These are phyloP conservation scores for Ustilago bromivora DNA, from an alignment of 1,284 basidiomycete genomes.

Conservation along the genomic window DNA sequence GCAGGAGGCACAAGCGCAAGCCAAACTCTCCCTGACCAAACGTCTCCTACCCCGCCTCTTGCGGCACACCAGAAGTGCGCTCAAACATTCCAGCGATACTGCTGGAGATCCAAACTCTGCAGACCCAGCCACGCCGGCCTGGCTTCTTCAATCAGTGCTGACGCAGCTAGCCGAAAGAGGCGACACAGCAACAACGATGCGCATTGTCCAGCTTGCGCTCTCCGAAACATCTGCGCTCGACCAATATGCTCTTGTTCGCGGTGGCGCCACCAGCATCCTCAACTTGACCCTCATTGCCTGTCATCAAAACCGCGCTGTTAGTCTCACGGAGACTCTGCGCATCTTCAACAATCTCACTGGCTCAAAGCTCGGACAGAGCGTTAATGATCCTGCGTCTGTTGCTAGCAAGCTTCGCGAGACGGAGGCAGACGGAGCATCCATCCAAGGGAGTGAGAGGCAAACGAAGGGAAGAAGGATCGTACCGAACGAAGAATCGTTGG, in stretches of 20 bases:
- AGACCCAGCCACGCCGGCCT: constrained; percentile 17
- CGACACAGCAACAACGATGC: constrained; percentile 16
- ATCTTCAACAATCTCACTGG: constrained; percentile 33
- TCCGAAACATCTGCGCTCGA: constrained; percentile 12
- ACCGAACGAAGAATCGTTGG: constrained; percentile 40
- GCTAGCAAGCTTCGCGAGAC: neutral
- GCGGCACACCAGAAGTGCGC: constrained; percentile 10
- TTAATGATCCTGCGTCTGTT: constrained; percentile 8
- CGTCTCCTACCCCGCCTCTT: constrained; percentile 32
- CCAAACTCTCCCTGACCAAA: constrained; percentile 32
- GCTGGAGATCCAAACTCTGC: neutral
- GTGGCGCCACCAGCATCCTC: constrained; percentile 17
- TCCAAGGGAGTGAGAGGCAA: neutral
- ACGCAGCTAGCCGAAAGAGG: constrained; percentile 30
- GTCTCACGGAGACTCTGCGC: constrained; percentile 22
- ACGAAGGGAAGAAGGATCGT: neutral
- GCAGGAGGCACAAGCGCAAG: constrained; percentile 19
- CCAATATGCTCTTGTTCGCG: neutral
- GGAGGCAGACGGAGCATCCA: neutral
- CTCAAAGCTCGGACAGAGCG: constrained; percentile 10
- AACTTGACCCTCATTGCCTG: constrained; percentile 27
- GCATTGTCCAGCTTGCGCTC: constrained; percentile 29
- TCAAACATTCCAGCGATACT: neutral
- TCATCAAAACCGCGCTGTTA: constrained; percentile 10
- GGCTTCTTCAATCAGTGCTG: constrained; percentile 42